Conservation (phyloP, 805 yeast species). For the Wickerhamiella kazuoi region DNA sequence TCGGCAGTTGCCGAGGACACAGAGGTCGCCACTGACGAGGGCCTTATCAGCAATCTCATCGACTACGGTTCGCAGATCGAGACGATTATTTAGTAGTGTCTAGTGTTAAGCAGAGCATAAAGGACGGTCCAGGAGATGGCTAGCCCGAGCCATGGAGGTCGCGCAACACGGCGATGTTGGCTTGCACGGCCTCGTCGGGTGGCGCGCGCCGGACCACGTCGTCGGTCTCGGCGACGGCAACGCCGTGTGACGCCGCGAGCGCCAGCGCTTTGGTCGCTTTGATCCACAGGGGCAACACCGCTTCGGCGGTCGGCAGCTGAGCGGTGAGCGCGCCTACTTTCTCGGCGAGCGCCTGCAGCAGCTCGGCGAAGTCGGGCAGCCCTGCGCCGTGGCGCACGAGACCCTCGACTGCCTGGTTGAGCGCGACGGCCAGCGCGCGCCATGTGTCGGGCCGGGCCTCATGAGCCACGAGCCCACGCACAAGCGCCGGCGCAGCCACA, state of each 20-base stretch:
- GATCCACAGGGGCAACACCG: constrained; percentile 3
- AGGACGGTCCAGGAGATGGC: no score
- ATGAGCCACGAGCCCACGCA: not conserved
- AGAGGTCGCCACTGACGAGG: constrained; percentile 25
- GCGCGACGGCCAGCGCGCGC: not conserved
- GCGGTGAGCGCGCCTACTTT: not conserved
- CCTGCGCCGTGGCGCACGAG: no score
- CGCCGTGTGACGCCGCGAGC: not conserved
- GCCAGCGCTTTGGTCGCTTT: constrained; percentile 5
- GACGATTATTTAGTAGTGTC: constrained; percentile 46
- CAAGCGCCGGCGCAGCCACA: not conserved
- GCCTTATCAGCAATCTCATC: constrained; percentile 52
- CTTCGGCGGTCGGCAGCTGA: constrained; percentile 1
- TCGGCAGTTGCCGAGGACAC: constrained; percentile 19
- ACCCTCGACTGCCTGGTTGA: not conserved
- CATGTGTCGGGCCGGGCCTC: not conserved
- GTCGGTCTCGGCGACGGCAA: not conserved
- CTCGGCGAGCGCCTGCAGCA: not conserved
- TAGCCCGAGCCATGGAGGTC: no score
- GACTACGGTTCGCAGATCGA: constrained; percentile 83
- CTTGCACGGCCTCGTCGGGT: not conserved
- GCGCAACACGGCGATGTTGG: not conserved
- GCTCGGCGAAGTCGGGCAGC: not conserved
- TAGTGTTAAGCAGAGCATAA: not conserved
- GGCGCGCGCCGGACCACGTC: constrained; percentile 2